Conservation (phyloP, 192 early-diverging fungal genomes). For the Backusella tarrabulga region DNA sequence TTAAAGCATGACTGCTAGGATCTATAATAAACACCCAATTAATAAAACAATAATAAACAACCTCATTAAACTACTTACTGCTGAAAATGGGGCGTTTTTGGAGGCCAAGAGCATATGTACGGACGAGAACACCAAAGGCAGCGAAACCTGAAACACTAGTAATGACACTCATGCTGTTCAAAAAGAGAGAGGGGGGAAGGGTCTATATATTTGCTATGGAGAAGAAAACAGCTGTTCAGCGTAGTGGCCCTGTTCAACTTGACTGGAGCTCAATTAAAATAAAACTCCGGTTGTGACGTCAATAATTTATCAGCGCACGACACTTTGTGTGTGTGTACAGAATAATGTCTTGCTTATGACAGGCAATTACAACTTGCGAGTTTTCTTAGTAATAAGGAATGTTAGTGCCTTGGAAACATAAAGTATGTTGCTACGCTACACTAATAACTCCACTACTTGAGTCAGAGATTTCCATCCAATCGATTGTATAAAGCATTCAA, state of each 20-base stretch:
- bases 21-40: conserved; percentile 9
- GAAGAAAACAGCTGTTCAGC: conserved; percentile 1
- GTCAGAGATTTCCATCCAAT: too few relatives aligned
- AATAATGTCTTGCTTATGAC: too few relatives aligned
- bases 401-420: too few relatives aligned
- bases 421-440: too few relatives aligned
- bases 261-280: not conserved
- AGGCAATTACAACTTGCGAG: too few relatives aligned
- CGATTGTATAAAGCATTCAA: too few relatives aligned
- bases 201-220: conserved; percentile 3
- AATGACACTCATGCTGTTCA: conserved; percentile 30
- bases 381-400: too few relatives aligned
- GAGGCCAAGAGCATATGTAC: conserved; percentile 40
- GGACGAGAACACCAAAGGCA: conserved; percentile 42
- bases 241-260: conserved; percentile 4
- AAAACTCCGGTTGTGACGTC: not conserved
- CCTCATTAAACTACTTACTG: conserved; percentile 25
- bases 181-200: conserved; percentile 10
- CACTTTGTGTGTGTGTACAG: not conserved
- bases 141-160: conserved; percentile 40
- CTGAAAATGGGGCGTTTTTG: conserved; percentile 42
- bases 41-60: conserved; percentile 6
- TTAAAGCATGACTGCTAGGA: conserved; percentile 26
- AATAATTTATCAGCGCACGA: not conserved
- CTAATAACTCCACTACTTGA: too few relatives aligned